These are phyloP conservation scores for Linnemannia schmuckeri DNA, from an alignment of 192 early-diverging fungal species.

Conservation along the genomic window DNA sequence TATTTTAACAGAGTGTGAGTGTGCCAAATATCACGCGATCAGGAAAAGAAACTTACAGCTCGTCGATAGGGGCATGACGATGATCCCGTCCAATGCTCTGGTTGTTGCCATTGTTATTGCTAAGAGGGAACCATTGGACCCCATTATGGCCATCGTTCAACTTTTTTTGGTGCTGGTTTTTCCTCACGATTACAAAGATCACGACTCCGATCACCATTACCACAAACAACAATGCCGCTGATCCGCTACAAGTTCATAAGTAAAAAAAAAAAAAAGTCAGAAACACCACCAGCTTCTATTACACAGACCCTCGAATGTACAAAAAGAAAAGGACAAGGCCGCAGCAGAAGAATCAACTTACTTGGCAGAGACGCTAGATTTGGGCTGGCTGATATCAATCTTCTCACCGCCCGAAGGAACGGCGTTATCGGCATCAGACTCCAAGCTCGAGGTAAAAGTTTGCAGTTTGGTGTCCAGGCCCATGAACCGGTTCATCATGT, in stretches of 20 bases:
- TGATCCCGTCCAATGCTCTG: slow-evolving; percentile 8
- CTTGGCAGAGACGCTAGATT: slow-evolving; percentile 9
- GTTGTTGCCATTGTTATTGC: not conserved
- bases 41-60: slow-evolving; percentile 32
- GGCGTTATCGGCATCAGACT: slow-evolving; percentile 12
- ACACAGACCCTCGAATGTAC: not conserved
- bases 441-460: slow-evolving; percentile 13
- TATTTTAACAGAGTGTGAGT: not conserved
- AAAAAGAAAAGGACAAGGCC: not conserved
- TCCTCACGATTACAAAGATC: slow-evolving; percentile 40
- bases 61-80: slow-evolving; percentile 35
- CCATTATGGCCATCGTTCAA: slow-evolving; percentile 23
- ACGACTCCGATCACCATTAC: slow-evolving; percentile 35
- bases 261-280: slow-evolving; percentile 9
- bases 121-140: slow-evolving; percentile 40
- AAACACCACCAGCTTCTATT: not conserved
- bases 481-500: slow-evolving; percentile 93
- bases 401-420: slow-evolving; percentile 27
- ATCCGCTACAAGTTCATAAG: slow-evolving; percentile 36
- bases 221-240: slow-evolving; percentile 41
- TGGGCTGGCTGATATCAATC: slow-evolving; percentile 45
- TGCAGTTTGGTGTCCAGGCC: slow-evolving; percentile 53
- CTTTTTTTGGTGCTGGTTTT: slow-evolving; percentile 32
- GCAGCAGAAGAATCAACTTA: slow-evolving; percentile 4
- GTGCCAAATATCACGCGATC: not conserved